Evolutionary conservation across 495 filamentous ascomycete species (phyloP), one percentile per base, ranked within the genome.

Genomic region (Penicillium cinerascens): DNA sequence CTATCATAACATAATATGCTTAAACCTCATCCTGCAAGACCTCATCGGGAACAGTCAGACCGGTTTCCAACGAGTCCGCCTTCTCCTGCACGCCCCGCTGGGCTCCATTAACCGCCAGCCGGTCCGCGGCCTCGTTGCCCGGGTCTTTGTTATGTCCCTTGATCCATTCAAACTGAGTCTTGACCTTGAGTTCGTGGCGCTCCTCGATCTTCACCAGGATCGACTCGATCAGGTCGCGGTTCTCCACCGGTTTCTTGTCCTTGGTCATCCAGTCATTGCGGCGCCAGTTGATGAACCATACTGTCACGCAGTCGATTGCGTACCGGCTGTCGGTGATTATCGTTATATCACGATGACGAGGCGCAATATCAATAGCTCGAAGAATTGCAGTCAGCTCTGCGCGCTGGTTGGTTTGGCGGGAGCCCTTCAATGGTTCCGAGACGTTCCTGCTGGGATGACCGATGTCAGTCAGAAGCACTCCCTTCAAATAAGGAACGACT

Each of bases 361-460:
- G 85, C 2, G 88, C 80, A 22, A 84, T 82, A 60, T 97, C 83
- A 21, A 98, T 78, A 6, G 90, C 89, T 44, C 92, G 87, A 4
- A 87, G 74, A 53, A 97, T 86, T 0, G 91, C 93, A 3, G 89
- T 91, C 47, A 98, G 75, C 68, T 98, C 93, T 15, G 93, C 93
- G 4, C 93, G 89, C 66, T 97, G 88, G 66, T 97, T 98, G 1
- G 93, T 97, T 66, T 98, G 93, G 9, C 75, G 68, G 10, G 76
- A 70, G 35, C 92, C 92, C 37, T 72, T 60, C 2, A 98, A 78
- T 15, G 84, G 81, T 63, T 96, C 92, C 17, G 89, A 91, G 47
- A 96, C 78, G 67, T 97, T 98, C 64, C 88, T 89, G 62, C 68
- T 74, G 61, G 68, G 62, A 63, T 46, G 47, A 57, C 21, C 56